Conservation (phyloP, 805 yeast species). For the Metschnikowia shivogae region DNA sequence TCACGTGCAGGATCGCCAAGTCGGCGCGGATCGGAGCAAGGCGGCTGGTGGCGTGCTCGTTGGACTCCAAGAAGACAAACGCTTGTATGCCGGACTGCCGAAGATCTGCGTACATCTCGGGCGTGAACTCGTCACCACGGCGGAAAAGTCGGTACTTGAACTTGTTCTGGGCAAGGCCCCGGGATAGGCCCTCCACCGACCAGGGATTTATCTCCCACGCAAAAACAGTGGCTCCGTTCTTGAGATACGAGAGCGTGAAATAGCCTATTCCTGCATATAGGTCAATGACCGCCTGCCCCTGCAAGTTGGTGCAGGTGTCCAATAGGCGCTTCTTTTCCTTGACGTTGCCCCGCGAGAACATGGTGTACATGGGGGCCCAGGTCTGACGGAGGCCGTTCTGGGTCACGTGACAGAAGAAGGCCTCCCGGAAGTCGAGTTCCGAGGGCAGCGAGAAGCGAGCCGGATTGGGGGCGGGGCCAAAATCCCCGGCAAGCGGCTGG, state of each 20-base stretch:
- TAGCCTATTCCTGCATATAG: slow-evolving; percentile 85
- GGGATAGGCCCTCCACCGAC: slow-evolving; percentile 67
- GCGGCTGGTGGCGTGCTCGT: slow-evolving; percentile 47
- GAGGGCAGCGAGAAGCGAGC: slow-evolving; percentile 17
- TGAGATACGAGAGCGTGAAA: slow-evolving; percentile 66
- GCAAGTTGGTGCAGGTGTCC: slow-evolving; percentile 33
- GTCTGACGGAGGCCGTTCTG: slow-evolving; percentile 75
- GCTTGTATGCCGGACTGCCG: slow-evolving; percentile 25
- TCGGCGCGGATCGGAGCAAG: slow-evolving; percentile 18
- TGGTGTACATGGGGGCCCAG: slow-evolving; percentile 83
- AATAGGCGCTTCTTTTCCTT: slow-evolving; percentile 72
- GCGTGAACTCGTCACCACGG: slow-evolving; percentile 2
- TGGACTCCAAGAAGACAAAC: slow-evolving; percentile 61
- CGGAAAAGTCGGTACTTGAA: slow-evolving; percentile 18
- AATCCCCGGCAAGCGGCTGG: slow-evolving; percentile 58
- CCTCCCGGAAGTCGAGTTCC: slow-evolving; percentile 40
- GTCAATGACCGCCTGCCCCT: slow-evolving; percentile 52
- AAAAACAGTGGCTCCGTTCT: slow-evolving; percentile 49
- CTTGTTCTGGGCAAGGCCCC: slow-evolving; percentile 49
- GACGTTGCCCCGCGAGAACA: slow-evolving; percentile 86
- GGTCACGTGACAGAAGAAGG: slow-evolving; percentile 66
- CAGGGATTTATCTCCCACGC: slow-evolving; percentile 87
- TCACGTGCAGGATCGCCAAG: slow-evolving; percentile 51
- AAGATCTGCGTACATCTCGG: neutral
- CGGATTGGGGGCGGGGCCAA: slow-evolving; percentile 45